Percentiles rank a stretch among this genome's conserved stretches.
These are phyloP conservation scores for Aristolochia californica DNA, from an alignment of 164 flowering plant genomes.

Conservation along the genomic window DNA sequence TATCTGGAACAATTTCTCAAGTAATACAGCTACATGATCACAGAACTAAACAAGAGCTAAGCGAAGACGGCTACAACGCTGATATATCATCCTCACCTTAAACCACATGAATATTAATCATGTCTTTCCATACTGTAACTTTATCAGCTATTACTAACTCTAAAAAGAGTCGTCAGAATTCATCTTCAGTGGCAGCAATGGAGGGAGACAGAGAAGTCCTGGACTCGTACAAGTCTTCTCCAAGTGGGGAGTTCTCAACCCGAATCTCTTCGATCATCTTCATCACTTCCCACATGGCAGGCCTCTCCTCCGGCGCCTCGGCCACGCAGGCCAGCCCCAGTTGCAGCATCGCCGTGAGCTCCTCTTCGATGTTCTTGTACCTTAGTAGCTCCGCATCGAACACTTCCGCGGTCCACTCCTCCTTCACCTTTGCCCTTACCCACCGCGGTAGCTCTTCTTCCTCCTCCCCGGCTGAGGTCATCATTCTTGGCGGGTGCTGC, in stretches of 20 bases:
- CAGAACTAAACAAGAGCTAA: no score
- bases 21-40: no score
- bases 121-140: no score
- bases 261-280: slow-evolving; percentile 86
- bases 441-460: slow-evolving; percentile 65
- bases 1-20: no score
- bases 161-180: slow-evolving; percentile 10
- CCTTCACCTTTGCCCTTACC: slow-evolving; percentile 87
- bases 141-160: no score
- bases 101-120: no score
- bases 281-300: slow-evolving; percentile 64
- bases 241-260: slow-evolving; percentile 85
- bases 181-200: slow-evolving; percentile 64
- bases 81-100: no score
- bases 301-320: slow-evolving; percentile 75
- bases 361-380: slow-evolving; percentile 92
- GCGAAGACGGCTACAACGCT: no score
- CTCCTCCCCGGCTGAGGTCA: slow-evolving; percentile 23
- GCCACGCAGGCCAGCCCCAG: slow-evolving; percentile 76
- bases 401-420: slow-evolving; percentile 95
- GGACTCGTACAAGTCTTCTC: slow-evolving; percentile 79
- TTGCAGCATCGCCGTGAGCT: slow-evolving; percentile 80
- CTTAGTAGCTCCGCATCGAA: slow-evolving; percentile 84
- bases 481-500: slow-evolving; percentile 34
- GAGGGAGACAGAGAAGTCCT: slow-evolving; percentile 75